Conservation (phyloP, 2,329 filamentous ascomycete genomes). For the Claviceps paspali region DNA sequence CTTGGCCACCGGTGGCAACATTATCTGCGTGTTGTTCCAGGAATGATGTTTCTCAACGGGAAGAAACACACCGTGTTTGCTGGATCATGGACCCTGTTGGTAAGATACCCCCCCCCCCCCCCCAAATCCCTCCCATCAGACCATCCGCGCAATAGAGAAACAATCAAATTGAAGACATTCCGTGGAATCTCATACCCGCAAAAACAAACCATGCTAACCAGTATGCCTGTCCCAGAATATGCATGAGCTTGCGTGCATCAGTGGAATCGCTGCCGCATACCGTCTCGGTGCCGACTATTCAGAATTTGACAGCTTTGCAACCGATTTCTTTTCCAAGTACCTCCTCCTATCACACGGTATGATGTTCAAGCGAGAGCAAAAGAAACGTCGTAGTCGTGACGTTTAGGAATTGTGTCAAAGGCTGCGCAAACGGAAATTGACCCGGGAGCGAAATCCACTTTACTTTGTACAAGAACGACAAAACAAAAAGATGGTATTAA, state of each 20-base stretch:
- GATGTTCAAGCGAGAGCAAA: conserved; percentile 20
- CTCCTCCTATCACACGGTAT: conserved; percentile 29
- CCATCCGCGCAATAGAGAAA: neutral
- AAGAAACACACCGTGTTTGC: conserved; percentile 47
- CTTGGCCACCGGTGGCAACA: conserved; percentile 50
- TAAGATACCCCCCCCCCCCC: conserved; percentile 17
- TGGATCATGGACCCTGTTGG: conserved; percentile 53
- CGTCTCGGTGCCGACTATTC: conserved; percentile 50
- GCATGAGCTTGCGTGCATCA: conserved; percentile 56
- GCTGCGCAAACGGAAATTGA: neutral
- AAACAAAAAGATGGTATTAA: too few species aligned
- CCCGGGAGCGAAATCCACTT: too few species aligned
- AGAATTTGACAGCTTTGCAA: conserved; percentile 39
- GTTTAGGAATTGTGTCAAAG: neutral
- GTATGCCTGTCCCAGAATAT: conserved; percentile 32
- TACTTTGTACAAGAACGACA: too few species aligned
- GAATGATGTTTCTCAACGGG: conserved; percentile 58
- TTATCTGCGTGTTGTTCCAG: conserved; percentile 50
- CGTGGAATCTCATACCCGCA: neutral
- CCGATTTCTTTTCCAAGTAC: conserved; percentile 32
- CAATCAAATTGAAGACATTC: neutral
- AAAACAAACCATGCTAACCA: neutral
- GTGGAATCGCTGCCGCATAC: conserved; percentile 55
- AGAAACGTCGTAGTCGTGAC: conserved; percentile 10
- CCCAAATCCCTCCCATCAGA: neutral